Conservation (phyloP, 352 stramenopile genomes). For the Thalassiosira ordinaria region DNA sequence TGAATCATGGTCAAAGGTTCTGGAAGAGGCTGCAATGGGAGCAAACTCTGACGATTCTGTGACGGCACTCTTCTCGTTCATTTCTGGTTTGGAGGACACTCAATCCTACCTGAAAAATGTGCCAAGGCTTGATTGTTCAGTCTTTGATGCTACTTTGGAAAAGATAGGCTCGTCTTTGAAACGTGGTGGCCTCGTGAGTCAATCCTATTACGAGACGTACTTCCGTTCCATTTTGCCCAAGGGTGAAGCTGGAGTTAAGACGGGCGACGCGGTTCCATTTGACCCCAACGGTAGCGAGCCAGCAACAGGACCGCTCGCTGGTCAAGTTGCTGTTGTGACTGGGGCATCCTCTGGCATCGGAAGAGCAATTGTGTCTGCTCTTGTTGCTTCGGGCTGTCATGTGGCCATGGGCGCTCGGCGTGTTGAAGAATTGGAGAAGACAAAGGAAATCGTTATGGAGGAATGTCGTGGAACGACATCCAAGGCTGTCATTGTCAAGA, state of each 20-base stretch:
- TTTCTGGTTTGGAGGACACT: constrained; percentile 43
- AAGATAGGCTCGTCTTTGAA: constrained; percentile 20
- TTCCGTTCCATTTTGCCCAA: constrained; percentile 28
- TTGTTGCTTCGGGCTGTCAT: constrained; percentile 44
- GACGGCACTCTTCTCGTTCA: constrained; percentile 33
- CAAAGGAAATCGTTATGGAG: constrained; percentile 14
- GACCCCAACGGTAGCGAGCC: constrained; percentile 19
- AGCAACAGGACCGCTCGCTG: constrained; percentile 25
- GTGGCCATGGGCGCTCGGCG: constrained; percentile 48
- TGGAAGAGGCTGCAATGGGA: constrained; percentile 29
- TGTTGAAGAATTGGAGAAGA: constrained; percentile 44
- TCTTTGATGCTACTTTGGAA: constrained; percentile 39
- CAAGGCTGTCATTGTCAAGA: constrained; percentile 45
- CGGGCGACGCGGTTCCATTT: constrained; percentile 16
- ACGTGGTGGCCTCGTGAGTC: constrained; percentile 22
- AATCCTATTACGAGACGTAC: constrained; percentile 42
- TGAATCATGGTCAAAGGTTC: constrained; percentile 27
- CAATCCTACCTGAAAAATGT: constrained; percentile 35
- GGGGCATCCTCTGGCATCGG: constrained; percentile 44
- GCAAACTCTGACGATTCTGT: constrained; percentile 26
- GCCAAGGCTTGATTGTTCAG: constrained; percentile 37
- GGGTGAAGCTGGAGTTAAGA: not conserved
- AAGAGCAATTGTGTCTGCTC: constrained; percentile 37
- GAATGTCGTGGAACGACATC: constrained; percentile 33
- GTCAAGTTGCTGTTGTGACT: constrained; percentile 46